Conservation (phyloP, 179 eudicot genomes). For the Silene vulgaris region DNA sequence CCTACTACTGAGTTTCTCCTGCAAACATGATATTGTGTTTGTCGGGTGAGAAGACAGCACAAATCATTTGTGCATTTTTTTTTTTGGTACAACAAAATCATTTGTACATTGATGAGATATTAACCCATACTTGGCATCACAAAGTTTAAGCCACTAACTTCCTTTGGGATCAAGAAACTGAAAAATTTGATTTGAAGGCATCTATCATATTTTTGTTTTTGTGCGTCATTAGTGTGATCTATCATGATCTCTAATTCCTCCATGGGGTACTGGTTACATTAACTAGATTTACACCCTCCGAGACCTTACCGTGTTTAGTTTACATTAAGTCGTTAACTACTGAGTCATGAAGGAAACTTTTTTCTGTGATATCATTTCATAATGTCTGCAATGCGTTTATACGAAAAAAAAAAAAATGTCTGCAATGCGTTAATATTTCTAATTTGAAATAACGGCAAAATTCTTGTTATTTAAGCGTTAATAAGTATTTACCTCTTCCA, state of each 20-base stretch:
- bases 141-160: not conserved
- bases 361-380: not conserved
- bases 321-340: not conserved
- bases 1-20: not conserved
- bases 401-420: not conserved
- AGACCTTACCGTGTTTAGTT: not conserved
- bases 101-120: not conserved
- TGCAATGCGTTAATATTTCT: not conserved
- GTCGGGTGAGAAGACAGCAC: not conserved
- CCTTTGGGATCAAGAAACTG: no score
- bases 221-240: not conserved
- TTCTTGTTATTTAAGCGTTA: not conserved
- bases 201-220: no score
- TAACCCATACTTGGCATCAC: not conserved
- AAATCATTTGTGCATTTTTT: not conserved
- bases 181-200: no score
- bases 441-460: not conserved
- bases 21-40: slow-evolving; percentile 13
- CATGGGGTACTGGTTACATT: no score
- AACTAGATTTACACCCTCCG: no score
- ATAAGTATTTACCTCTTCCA: slow-evolving; percentile 14
- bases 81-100: no score
- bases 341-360: not conserved
- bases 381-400: not conserved
- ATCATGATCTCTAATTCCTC: not conserved